Percentiles rank a stretch among this genome's conserved stretches.
Conservation (phyloP, 257 asterid species). For the Solanum peruvianum region DNA sequence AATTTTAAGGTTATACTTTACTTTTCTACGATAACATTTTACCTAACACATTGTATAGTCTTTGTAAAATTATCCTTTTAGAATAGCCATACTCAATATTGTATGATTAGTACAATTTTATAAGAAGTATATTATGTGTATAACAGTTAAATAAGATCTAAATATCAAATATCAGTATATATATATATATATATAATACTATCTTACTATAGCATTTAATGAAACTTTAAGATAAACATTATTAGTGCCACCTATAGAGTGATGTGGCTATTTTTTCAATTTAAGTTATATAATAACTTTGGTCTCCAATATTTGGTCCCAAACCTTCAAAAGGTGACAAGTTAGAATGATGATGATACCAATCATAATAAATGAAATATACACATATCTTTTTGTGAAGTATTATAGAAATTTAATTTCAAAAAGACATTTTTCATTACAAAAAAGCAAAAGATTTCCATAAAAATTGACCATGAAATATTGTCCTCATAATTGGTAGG, state of each 20-base stretch:
- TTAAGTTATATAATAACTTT: neutral
- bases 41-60: neutral
- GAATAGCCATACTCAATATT: neutral
- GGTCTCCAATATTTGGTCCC: neutral
- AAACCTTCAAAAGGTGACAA: neutral
- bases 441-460: conserved; percentile 17
- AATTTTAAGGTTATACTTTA: no score
- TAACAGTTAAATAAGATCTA: neutral
- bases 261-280: neutral
- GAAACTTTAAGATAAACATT: no score
- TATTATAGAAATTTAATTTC: neutral
- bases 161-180: neutral
- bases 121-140: no score
- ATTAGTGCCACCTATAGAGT: no score
- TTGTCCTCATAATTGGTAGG: conserved; percentile 38
- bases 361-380: neutral
- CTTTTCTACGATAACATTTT: neutral
- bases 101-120: no score
- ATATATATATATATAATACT: no score
- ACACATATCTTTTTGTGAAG: neutral
- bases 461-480: conserved; percentile 19
- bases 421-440: neutral
- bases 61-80: neutral
- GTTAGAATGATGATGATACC: neutral
- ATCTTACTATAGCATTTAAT: no score